These are phyloP conservation scores for Aspergillus ostianus DNA, from an alignment of 495 filamentous ascomycete species.

Conservation along the genomic window DNA sequence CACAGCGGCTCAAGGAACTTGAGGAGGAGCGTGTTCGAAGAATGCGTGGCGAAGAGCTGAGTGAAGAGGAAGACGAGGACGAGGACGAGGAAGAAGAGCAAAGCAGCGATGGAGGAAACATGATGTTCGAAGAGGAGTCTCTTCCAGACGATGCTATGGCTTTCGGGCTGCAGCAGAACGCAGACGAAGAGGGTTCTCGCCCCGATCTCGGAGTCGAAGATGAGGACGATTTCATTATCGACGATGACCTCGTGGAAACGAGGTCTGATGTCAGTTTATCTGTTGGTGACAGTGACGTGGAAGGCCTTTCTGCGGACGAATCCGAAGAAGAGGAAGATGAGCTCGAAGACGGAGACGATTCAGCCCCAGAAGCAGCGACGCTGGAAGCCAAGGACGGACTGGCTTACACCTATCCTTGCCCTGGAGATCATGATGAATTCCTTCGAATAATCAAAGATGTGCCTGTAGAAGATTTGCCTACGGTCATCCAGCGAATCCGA, in stretches of 20 bases:
- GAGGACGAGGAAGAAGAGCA: slow-evolving; percentile 49
- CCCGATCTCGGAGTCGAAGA: slow-evolving; percentile 65
- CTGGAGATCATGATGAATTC: slow-evolving; percentile 71
- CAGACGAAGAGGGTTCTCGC: slow-evolving; percentile 28
- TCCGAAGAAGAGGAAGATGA: slow-evolving; percentile 47
- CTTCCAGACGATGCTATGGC: slow-evolving; percentile 51
- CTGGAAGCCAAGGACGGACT: slow-evolving; percentile 51
- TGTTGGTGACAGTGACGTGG: slow-evolving; percentile 52
- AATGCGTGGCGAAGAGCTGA: slow-evolving; percentile 44
- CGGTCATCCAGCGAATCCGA: slow-evolving; percentile 83
- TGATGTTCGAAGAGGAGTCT: slow-evolving; percentile 33
- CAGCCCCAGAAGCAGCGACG: slow-evolving; percentile 26
- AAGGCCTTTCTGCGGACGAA: slow-evolving; percentile 43
- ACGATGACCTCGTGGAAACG: slow-evolving; percentile 73
- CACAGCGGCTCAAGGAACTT: slow-evolving; percentile 68
- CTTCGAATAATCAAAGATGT: slow-evolving; percentile 61
- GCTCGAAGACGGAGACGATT: slow-evolving; percentile 20
- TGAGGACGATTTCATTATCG: slow-evolving; percentile 88
- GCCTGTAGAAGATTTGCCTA: slow-evolving; percentile 62
- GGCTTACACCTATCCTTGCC: slow-evolving; percentile 82
- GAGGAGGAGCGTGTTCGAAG: slow-evolving; percentile 66
- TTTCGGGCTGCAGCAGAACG: slow-evolving; percentile 52
- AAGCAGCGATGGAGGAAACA: slow-evolving; percentile 43
- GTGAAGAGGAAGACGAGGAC: slow-evolving; percentile 39
- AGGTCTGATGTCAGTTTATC: slow-evolving; percentile 53